Evolutionary conservation across 495 filamentous ascomycete genomes (phyloP).

Genomic region (Aspergillus homomorphus): DNA sequence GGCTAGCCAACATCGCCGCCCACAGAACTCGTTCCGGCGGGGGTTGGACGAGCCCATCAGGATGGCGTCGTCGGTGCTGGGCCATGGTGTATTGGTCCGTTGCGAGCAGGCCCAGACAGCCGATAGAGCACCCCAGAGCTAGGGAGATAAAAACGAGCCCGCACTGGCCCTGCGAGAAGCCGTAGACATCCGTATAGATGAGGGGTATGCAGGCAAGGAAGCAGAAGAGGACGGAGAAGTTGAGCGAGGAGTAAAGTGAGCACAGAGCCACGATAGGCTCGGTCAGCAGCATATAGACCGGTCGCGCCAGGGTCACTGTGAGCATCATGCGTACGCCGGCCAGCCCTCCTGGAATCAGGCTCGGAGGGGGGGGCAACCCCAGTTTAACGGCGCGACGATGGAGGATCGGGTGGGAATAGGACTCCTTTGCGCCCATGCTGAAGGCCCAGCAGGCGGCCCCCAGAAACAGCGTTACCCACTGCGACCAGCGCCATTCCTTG

Average conservation of each 20-base stretch:
- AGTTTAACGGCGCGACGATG: constrained; percentile 45
- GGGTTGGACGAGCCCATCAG: constrained; percentile 29
- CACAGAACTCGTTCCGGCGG: constrained; percentile 57
- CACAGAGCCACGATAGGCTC: constrained; percentile 65
- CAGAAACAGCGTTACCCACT: constrained; percentile 49
- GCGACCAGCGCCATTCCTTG: constrained; percentile 62
- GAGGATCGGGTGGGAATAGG: constrained; percentile 61
- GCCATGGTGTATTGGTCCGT: constrained; percentile 31
- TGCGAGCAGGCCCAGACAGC: constrained; percentile 40
- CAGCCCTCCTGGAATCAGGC: constrained; percentile 23
- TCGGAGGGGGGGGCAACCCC: constrained; percentile 34
- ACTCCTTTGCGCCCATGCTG: constrained; percentile 51
- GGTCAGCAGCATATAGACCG: constrained; percentile 59
- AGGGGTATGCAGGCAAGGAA: constrained; percentile 66
- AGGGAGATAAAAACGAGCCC: constrained; percentile 61
- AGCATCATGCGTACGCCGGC: constrained; percentile 47
- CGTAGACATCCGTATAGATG: constrained; percentile 49
- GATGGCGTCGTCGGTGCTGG: constrained; percentile 28
- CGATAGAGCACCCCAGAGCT: constrained; percentile 53
- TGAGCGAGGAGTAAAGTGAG: constrained; percentile 59
- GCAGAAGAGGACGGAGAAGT: constrained; percentile 60
- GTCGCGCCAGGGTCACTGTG: constrained; percentile 56
- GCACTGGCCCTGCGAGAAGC: constrained; percentile 44
- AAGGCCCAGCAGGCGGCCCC: constrained; percentile 31
- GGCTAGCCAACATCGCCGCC: constrained; percentile 55